These are phyloP conservation scores for Alternaria brassicae DNA, from an alignment of 2,329 filamentous ascomycete species.

Conservation along the genomic window DNA sequence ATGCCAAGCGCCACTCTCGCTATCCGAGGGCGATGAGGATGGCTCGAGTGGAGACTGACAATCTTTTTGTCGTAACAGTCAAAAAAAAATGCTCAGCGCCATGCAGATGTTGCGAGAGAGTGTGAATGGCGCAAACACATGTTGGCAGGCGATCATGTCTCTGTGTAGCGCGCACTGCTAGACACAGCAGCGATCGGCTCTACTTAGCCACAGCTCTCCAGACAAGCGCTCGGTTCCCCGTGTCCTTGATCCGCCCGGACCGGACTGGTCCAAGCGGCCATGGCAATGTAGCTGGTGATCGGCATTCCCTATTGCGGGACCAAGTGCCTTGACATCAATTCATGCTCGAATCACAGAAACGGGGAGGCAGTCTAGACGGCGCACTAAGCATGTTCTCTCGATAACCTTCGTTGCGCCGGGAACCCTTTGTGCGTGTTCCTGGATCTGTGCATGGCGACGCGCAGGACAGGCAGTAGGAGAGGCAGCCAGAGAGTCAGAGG, in stretches of 20 bases:
- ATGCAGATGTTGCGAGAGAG: conserved; percentile 2
- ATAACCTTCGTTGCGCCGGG: conserved; percentile 30
- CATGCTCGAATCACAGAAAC: conserved; percentile 33
- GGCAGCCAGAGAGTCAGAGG: conserved; percentile 11
- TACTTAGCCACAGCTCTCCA: conserved; percentile 30
- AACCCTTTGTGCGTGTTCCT: conserved; percentile 27
- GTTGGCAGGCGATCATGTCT: conserved; percentile 31
- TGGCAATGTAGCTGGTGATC: conserved; percentile 27
- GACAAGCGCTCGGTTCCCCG: conserved; percentile 34
- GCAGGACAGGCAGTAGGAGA: not conserved
- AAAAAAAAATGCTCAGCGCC: not conserved
- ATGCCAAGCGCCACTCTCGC: conserved; percentile 31
- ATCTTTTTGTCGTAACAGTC: not conserved
- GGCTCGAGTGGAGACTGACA: not conserved
- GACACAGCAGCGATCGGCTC: conserved; percentile 34
- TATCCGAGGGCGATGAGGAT: conserved; percentile 9
- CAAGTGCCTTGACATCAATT: conserved; percentile 16
- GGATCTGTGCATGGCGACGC: conserved; percentile 12
- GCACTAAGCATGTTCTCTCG: conserved; percentile 24
- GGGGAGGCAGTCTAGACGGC: conserved; percentile 18
- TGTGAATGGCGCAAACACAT: conserved; percentile 26
- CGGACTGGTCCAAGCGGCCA: conserved; percentile 27
- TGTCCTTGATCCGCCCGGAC: conserved; percentile 30
- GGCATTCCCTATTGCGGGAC: conserved; percentile 29
- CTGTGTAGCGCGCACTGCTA: conserved; percentile 22